Conservation (phyloP, 257 asterid genomes). For the Capsicum baccatum region DNA sequence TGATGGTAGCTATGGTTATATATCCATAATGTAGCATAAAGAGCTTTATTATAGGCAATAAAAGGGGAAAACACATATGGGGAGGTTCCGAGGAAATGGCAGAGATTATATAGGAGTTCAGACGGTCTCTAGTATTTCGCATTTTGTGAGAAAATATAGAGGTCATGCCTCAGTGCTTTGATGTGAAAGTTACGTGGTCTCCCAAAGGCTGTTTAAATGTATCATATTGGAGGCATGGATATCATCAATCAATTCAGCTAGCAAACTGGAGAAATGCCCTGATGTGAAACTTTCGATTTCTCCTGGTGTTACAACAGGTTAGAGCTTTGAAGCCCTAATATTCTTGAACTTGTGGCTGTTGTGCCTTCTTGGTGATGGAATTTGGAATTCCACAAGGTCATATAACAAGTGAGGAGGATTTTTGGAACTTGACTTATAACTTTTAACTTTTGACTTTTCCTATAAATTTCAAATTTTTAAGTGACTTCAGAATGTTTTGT, state of each 20-base stretch:
- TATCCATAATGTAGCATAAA: background rate
- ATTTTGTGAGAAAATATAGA: conserved; percentile 1
- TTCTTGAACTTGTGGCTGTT: conserved; percentile 10
- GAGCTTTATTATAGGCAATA: background rate
- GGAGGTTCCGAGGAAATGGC: background rate
- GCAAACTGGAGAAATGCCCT: background rate
- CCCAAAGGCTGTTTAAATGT: background rate
- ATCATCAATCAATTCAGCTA: conserved; percentile 9
- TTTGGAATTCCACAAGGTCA: conserved; percentile 21
- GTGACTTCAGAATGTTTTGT: background rate
- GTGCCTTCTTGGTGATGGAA: background rate
- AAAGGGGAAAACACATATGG: background rate
- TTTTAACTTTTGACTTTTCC: background rate
- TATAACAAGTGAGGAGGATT: conserved; percentile 7
- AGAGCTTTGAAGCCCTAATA: background rate
- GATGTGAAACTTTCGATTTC: background rate
- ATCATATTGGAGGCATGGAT: background rate
- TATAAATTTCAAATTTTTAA: background rate
- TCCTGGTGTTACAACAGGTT: background rate
- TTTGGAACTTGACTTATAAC: background rate
- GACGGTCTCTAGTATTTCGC: conserved; percentile 5
- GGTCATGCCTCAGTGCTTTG: background rate
- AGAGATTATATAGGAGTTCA: conserved; percentile 1
- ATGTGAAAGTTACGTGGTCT: background rate
- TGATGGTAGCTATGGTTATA: conserved; percentile 31